Conservation (phyloP, 2,329 filamentous ascomycete genomes). For the Plenodomus lindquistii region DNA sequence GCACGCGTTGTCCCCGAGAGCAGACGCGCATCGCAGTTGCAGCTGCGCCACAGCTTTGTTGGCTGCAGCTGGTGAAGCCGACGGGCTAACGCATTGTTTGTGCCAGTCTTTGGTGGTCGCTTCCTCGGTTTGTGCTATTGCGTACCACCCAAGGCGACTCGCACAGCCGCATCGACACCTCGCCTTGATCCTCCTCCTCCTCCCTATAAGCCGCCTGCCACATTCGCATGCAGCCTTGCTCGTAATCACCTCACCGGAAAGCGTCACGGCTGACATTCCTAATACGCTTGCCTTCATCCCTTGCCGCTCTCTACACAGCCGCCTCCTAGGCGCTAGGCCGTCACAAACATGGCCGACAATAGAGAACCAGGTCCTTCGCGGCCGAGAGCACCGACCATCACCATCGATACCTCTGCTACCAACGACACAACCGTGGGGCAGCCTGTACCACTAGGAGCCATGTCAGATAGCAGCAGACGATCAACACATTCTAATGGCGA, state of each 20-base stretch:
- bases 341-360: slow-evolving; percentile 35
- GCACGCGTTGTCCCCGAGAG: background rate
- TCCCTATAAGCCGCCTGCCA: slow-evolving; percentile 8
- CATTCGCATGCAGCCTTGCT: slow-evolving; percentile 27
- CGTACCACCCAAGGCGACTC: background rate
- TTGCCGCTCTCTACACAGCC: slow-evolving; percentile 16
- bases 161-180: slow-evolving; percentile 8
- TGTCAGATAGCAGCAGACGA: slow-evolving; percentile 34
- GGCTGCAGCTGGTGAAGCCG: background rate
- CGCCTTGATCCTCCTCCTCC: background rate
- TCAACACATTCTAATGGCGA: slow-evolving; percentile 26
- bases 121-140: background rate
- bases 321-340: slow-evolving; percentile 20
- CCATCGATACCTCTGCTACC: slow-evolving; percentile 55
- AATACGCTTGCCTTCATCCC: slow-evolving; percentile 28
- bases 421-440: slow-evolving; percentile 41
- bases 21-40: background rate
- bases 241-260: slow-evolving; percentile 32
- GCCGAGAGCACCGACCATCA: slow-evolving; percentile 55
- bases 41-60: background rate
- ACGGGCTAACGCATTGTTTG: background rate
- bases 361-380: slow-evolving; percentile 38
- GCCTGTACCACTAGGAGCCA: slow-evolving; percentile 39
- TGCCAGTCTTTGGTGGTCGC: slow-evolving; percentile 1
- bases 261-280: slow-evolving; percentile 33